Percentiles rank a stretch among this genome's conserved stretches.
phyloP scores from a whole-genome alignment of 2,329 filamentous ascomycete genomes.

The Penicillium crustosum region DNA sequence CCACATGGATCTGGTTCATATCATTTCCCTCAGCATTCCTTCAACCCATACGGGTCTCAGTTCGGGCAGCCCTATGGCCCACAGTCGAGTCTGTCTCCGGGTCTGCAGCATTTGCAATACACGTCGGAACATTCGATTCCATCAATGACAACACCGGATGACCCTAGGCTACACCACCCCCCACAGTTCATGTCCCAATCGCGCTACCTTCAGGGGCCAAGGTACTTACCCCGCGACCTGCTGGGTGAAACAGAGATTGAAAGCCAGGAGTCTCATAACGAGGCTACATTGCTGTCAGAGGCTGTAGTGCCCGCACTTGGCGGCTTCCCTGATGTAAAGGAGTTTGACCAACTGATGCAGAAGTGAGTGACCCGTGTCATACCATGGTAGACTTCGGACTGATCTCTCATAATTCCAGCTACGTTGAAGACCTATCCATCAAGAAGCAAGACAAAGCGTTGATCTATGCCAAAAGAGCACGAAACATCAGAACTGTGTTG shows the following conservation, averaged over 20 bases:
- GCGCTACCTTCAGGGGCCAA: constrained; percentile 34
- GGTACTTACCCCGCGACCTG: constrained; percentile 39
- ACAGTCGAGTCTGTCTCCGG: constrained; percentile 31
- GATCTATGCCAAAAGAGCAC: constrained; percentile 49
- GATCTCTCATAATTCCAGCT: constrained; percentile 33
- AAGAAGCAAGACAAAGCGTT: constrained; percentile 55
- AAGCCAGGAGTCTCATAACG: constrained; percentile 46
- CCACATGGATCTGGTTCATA: constrained; percentile 33
- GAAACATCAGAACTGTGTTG: constrained; percentile 50
- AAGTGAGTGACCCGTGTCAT: constrained; percentile 33
- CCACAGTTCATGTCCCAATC: constrained; percentile 35
- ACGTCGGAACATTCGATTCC: constrained; percentile 34
- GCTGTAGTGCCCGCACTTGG: constrained; percentile 44
- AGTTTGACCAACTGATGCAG: constrained; percentile 49
- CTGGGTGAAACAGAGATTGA: constrained; percentile 43
- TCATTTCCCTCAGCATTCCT: constrained; percentile 35
- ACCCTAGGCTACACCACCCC: constrained; percentile 36
- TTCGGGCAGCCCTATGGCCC: constrained; percentile 40
- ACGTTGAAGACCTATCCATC: constrained; percentile 50
- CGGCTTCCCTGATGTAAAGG: constrained; percentile 48
- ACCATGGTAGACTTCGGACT: background rate
- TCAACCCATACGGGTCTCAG: constrained; percentile 39
- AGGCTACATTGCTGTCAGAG: constrained; percentile 46
- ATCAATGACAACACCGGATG: constrained; percentile 35
- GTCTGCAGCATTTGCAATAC: constrained; percentile 35